phyloP scores from a whole-genome alignment of 2,329 filamentous ascomycete genomes.

The Domatiomyces catenatus region DNA sequence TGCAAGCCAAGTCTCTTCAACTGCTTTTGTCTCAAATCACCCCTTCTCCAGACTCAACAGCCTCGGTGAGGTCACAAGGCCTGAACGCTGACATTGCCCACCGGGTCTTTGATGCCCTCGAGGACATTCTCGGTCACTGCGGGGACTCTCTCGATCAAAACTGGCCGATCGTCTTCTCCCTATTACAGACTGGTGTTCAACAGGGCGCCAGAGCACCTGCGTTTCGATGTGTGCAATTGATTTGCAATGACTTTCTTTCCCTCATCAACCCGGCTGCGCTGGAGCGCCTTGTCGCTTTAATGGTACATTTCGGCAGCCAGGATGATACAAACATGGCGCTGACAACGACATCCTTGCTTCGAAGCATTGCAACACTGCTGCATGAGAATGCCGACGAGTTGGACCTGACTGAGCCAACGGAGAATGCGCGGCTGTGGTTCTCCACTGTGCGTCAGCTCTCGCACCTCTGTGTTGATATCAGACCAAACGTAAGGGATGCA shows the following conservation, averaged over 20 bases:
- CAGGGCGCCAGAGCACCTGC: constrained; percentile 33
- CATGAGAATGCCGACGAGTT: background rate
- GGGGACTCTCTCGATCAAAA: constrained; percentile 51
- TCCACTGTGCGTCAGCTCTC: constrained; percentile 16
- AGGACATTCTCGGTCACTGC: constrained; percentile 69
- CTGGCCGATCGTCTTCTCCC: constrained; percentile 73
- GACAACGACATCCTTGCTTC: constrained; percentile 89
- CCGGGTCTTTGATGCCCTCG: constrained; percentile 62
- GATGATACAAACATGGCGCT: constrained; percentile 87
- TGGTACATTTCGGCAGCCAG: constrained; percentile 80
- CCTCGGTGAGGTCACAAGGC: background rate
- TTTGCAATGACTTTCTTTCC: constrained; percentile 84
- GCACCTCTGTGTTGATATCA: constrained; percentile 26
- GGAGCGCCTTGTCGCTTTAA: constrained; percentile 64
- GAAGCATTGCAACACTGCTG: constrained; percentile 58
- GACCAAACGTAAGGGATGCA: constrained; percentile 34
- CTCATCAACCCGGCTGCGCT: constrained; percentile 57
- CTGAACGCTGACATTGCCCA: constrained; percentile 42
- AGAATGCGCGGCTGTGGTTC: constrained; percentile 9
- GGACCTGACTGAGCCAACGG: background rate
- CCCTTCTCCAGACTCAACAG: background rate
- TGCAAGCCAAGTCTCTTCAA: constrained; percentile 10
- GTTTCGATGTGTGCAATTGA: constrained; percentile 77
- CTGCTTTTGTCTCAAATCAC: constrained; percentile 10
- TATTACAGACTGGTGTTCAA: constrained; percentile 41